These are phyloP conservation scores for Fraxinus nigra DNA, from an alignment of 305 asterid species.

Conservation along the genomic window DNA sequence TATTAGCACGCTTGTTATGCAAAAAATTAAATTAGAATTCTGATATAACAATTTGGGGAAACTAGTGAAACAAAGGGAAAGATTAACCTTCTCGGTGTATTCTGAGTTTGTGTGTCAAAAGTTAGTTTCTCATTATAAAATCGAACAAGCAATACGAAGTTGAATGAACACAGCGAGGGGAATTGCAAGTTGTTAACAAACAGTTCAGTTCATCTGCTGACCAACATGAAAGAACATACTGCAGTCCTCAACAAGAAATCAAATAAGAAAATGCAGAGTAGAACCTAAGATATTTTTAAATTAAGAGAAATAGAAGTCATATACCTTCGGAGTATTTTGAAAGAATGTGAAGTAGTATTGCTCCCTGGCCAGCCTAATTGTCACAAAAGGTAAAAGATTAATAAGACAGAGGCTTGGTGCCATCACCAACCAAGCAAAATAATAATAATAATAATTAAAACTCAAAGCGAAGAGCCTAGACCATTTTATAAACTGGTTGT, in stretches of 20 bases:
- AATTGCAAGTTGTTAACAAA: conserved; percentile 15
- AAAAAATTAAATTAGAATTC: not conserved
- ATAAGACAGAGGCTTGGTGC: not conserved
- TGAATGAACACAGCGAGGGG: conserved; percentile 7
- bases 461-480: conserved; percentile 11
- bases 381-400: conserved; percentile 14
- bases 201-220: not conserved
- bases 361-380: conserved; percentile 81
- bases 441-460: not conserved
- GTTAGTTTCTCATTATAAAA: not conserved
- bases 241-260: conserved; percentile 8
- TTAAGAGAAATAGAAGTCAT: conserved; percentile 9
- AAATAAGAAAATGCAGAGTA: conserved; percentile 13
- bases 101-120: not conserved
- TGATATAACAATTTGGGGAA: not conserved
- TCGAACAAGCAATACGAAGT: conserved; percentile 5
- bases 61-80: not conserved
- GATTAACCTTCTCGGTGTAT: not conserved
- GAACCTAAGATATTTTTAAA: conserved; percentile 5
- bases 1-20: not conserved
- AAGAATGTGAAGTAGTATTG: conserved; percentile 73
- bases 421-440: not conserved
- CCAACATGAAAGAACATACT: not conserved
- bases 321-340: conserved; percentile 88
- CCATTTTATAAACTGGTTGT: conserved; percentile 5